Conservation (phyloP, 805 yeast species). For the Ogataea angusta region DNA sequence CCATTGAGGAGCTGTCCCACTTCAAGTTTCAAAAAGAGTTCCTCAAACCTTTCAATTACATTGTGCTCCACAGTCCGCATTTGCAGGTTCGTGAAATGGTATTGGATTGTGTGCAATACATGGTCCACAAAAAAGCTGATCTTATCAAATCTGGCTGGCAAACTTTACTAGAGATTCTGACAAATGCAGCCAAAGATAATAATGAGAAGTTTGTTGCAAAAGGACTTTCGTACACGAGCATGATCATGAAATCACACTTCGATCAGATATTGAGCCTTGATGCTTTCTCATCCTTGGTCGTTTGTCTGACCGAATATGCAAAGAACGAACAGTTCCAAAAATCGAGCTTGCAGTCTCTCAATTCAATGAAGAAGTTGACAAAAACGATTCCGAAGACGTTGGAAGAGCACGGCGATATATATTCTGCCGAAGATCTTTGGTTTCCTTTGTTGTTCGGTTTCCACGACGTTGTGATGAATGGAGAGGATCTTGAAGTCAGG, state of each 20-base stretch:
- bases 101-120: conserved; percentile 81
- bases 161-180: conserved; percentile 76
- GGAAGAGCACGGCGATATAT: conserved; percentile 25
- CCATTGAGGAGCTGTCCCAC: conserved; percentile 90
- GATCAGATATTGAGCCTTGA: conserved; percentile 68
- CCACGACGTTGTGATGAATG: conserved; percentile 87
- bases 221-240: conserved; percentile 60
- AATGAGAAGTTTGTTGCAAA: conserved; percentile 58
- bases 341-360: conserved; percentile 75
- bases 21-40: conserved; percentile 95
- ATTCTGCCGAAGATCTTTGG: conserved; percentile 61
- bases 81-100: conserved; percentile 82
- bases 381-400: conserved; percentile 51
- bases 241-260: conserved; percentile 59
- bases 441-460: conserved; percentile 83
- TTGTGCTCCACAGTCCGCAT: conserved; percentile 64
- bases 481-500: conserved; percentile 91
- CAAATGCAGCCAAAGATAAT: conserved; percentile 63
- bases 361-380: conserved; percentile 62
- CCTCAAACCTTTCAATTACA: conserved; percentile 82
- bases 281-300: conserved; percentile 61
- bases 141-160: conserved; percentile 93
- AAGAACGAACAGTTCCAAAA: conserved; percentile 83
- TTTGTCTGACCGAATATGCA: conserved; percentile 74
- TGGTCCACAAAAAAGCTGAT: conserved; percentile 71